Conservation (phyloP, 108 stramenopile species). For the Seminavis robusta region DNA sequence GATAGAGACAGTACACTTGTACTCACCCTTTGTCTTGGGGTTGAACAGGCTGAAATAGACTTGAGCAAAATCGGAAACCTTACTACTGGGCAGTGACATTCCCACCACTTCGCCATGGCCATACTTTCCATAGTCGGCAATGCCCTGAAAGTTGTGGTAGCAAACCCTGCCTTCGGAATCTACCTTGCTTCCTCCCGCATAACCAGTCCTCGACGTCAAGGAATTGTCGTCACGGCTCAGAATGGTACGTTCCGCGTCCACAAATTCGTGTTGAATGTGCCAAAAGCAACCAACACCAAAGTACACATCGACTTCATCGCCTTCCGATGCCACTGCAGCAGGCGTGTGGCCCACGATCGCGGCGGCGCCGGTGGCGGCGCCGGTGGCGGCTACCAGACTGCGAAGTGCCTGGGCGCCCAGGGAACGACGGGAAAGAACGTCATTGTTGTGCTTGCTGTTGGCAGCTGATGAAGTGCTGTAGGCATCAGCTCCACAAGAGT, state of each 20-base stretch:
- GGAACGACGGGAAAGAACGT: too few relatives aligned
- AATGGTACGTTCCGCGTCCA: conserved; percentile 70
- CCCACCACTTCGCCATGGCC: conserved; percentile 90
- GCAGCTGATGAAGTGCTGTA: too few relatives aligned
- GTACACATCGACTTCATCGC: conserved; percentile 32
- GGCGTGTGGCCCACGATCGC: not conserved
- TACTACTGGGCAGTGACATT: conserved; percentile 57
- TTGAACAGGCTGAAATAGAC: conserved; percentile 80
- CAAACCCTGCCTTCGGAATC: conserved; percentile 64
- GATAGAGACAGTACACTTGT: not conserved
- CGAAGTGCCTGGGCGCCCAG: too few relatives aligned
- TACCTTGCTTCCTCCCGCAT: conserved; percentile 73
- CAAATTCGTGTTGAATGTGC: conserved; percentile 90
- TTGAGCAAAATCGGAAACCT: conserved; percentile 69
- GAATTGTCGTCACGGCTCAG: conserved; percentile 53
- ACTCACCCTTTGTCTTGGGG: conserved; percentile 50
- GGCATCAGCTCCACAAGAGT: too few relatives aligned
- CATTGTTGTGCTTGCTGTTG: too few relatives aligned
- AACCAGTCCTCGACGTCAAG: conserved; percentile 78
- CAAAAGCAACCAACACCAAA: conserved; percentile 77
- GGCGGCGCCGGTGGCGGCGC: not conserved
- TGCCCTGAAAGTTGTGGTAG: conserved; percentile 78
- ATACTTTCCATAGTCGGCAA: conserved; percentile 84
- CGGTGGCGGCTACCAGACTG: not conserved
- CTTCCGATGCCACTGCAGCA: conserved; percentile 3